phyloP scores from a whole-genome alignment of 305 asterid species.

The Solanum hybrid region DNA sequence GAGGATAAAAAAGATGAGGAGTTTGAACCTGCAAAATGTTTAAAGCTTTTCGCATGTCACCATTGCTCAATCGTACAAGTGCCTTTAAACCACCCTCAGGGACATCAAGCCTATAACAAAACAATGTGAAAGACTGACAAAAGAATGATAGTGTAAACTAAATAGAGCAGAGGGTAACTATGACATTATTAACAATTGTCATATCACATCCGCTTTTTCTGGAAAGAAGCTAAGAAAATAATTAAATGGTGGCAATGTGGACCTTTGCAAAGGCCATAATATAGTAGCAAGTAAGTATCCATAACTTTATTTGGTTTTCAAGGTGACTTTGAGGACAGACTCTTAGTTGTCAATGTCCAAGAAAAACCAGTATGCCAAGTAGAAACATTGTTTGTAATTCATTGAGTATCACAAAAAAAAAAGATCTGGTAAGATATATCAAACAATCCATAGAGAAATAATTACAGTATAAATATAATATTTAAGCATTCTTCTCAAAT shows the following conservation, averaged over 20 bases:
- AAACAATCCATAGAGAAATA: background rate
- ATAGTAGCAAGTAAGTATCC: background rate
- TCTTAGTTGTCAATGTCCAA: background rate
- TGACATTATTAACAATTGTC: background rate
- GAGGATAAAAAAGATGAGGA: background rate
- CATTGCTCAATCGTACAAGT: slow-evolving; percentile 81
- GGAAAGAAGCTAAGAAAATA: background rate
- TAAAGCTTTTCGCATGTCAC: slow-evolving; percentile 97
- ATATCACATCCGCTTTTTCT: background rate
- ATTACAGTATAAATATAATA: background rate
- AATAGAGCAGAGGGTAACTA: background rate
- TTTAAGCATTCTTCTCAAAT: background rate
- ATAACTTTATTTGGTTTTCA: background rate
- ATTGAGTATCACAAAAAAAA: background rate
- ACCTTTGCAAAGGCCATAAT: background rate
- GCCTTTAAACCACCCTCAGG: slow-evolving; percentile 84
- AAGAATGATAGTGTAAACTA: background rate
- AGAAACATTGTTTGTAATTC: background rate
- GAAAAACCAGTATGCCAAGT: background rate
- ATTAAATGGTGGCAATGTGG: background rate
- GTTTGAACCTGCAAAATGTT: slow-evolving; percentile 81
- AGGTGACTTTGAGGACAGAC: background rate
- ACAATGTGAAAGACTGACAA: background rate
- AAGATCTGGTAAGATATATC: background rate
- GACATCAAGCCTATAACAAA: slow-evolving; percentile 68